Percentiles rank a stretch among this genome's conserved stretches.
Evolutionary conservation across 1,284 basidiomycete species (phyloP).

Genomic region (Trametes sp.): DNA sequence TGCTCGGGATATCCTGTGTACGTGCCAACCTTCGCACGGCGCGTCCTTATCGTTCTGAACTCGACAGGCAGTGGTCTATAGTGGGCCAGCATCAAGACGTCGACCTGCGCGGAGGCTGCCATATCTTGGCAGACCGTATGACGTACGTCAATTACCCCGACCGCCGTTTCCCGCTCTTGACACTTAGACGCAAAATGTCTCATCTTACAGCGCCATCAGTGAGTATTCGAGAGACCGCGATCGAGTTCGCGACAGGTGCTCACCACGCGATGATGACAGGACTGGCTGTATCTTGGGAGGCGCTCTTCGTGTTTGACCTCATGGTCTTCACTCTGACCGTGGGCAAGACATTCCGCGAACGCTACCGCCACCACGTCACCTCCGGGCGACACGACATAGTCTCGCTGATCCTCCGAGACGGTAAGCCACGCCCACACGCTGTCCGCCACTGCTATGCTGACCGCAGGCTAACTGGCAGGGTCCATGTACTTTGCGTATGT

Average conservation of each 20-base stretch:
- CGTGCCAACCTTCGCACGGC: constrained; percentile 1
- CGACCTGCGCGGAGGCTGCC: constrained; percentile 36
- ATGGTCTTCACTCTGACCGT: constrained; percentile 42
- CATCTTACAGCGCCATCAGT: constrained; percentile 30
- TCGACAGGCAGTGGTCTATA: constrained; percentile 31
- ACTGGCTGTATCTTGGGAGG: constrained; percentile 43
- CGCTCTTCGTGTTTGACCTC: constrained; percentile 40
- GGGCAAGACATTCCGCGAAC: constrained; percentile 35
- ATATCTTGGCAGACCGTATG: constrained; percentile 30
- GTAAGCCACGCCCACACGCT: constrained; percentile 24
- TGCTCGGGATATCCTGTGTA: constrained; percentile 36
- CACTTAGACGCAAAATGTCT: constrained; percentile 7
- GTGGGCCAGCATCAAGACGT: constrained; percentile 32
- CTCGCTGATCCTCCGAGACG: constrained; percentile 40
- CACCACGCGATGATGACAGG: constrained; percentile 26
- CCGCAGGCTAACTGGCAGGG: constrained; percentile 29
- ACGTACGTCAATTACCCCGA: constrained; percentile 28
- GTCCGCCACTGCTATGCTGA: background rate
- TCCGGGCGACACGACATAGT: constrained; percentile 32
- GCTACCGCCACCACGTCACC: constrained; percentile 18
- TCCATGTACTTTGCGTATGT: constrained; percentile 44
- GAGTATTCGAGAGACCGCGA: constrained; percentile 14
- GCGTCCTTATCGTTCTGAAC: background rate
- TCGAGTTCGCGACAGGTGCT: constrained; percentile 17
- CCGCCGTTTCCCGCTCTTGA: constrained; percentile 1